A percentile compares a stretch with the other conserved stretches of the same genome.
Evolutionary conservation across 805 yeast species (phyloP).

Genomic region (Saccharomycodes ludwigii): DNA sequence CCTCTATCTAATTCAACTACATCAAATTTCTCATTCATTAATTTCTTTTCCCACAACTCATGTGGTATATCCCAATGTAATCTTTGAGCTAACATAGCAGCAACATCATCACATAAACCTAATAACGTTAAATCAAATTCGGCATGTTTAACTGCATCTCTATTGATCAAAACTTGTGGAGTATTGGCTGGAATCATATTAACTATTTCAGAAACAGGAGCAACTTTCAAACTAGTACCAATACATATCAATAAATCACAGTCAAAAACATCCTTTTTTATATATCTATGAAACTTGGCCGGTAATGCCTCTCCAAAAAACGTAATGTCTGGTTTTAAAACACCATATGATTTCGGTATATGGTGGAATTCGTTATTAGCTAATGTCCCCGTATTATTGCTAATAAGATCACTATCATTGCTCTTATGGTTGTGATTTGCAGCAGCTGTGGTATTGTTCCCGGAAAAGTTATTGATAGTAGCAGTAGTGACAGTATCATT

Average conservation of each 20-base stretch:
- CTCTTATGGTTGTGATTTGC: too few species aligned
- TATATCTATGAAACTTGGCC: constrained; percentile 44
- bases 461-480: too few species aligned
- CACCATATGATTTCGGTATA: constrained; percentile 50
- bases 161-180: constrained; percentile 73
- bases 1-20: constrained; percentile 19
- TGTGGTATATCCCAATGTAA: constrained; percentile 54
- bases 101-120: constrained; percentile 78
- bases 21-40: constrained; percentile 14
- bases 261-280: constrained; percentile 43
- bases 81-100: constrained; percentile 45
- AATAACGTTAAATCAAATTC: constrained; percentile 68
- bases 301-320: constrained; percentile 86
- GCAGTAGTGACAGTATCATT: too few species aligned
- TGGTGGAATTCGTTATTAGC: constrained; percentile 3
- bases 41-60: constrained; percentile 29
- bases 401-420: constrained; percentile 9
- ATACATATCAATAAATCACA: constrained; percentile 77
- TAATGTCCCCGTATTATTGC: not conserved
- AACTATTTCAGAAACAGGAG: constrained; percentile 86
- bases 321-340: constrained; percentile 85
- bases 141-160: constrained; percentile 60
- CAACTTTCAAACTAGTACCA: constrained; percentile 85
- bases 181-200: constrained; percentile 56
- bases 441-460: constrained; percentile 6